phyloP scores from a whole-genome alignment of 257 asterid species.

The Datura wrightii region DNA sequence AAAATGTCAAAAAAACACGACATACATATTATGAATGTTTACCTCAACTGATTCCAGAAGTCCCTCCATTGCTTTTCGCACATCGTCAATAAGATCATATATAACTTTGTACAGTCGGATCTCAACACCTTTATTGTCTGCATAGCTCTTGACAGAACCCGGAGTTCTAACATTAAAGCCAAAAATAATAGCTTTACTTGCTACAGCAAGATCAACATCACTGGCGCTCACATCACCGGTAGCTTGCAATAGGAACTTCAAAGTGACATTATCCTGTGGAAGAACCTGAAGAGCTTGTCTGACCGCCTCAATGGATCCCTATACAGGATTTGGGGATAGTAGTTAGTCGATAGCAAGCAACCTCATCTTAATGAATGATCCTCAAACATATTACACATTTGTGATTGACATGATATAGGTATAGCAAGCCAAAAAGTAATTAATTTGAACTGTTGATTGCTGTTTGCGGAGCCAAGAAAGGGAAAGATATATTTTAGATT shows the following conservation, averaged over 20 bases:
- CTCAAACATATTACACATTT: not conserved
- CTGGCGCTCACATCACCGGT: slow-evolving; percentile 89
- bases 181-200: slow-evolving; percentile 83
- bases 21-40: slow-evolving; percentile 26
- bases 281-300: slow-evolving; percentile 92
- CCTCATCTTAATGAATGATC: not conserved
- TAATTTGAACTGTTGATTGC: not conserved
- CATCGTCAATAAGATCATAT: slow-evolving; percentile 94
- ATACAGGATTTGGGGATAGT: slow-evolving; percentile 32
- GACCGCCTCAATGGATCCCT: slow-evolving; percentile 95
- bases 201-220: slow-evolving; percentile 95
- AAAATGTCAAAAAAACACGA: slow-evolving; percentile 16
- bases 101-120: slow-evolving; percentile 82
- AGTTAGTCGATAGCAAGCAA: slow-evolving; percentile 11
- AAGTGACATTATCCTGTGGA: slow-evolving; percentile 88
- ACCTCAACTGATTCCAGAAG: slow-evolving; percentile 94
- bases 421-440: not conserved
- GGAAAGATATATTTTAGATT: not conserved
- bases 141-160: slow-evolving; percentile 83
- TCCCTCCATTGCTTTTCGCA: slow-evolving; percentile 96
- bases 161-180: slow-evolving; percentile 87
- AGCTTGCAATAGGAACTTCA: slow-evolving; percentile 91
- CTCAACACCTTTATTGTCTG: slow-evolving; percentile 77
- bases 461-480: not conserved
- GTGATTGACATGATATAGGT: slow-evolving; percentile 1